Evolutionary conservation across 73 alveolate species (phyloP), one percentile per base, ranked within the genome.

Genomic region (Tetrahymena thermophila): DNA sequence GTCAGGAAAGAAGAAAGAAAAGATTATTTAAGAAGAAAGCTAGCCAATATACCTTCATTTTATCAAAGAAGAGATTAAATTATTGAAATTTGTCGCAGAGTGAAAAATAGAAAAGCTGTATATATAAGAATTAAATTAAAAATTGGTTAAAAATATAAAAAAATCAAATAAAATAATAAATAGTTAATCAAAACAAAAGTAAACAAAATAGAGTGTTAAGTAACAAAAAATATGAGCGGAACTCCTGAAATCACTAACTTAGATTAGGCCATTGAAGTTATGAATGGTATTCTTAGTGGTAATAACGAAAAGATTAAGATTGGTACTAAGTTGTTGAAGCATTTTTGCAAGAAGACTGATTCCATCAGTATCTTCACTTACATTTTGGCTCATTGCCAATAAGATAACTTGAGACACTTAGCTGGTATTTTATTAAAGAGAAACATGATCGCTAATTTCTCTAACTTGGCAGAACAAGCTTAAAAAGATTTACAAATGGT

Each of bases 341-440:
- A 55, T 25, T 95, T 55, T 56, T 85, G 95, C 17, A 95, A 95
- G 35, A 84, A 94, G n/a, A 43, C 85, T 50, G 85, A 85, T 37
- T 95, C 95, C 37, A 94, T 89, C 31, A 93, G 95, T 42, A 83
- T 93, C 55, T 95, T 95, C 40, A 94, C 97, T 50, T 85, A 50
- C 85, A 89, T 95, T 28, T 37, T 95, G 83, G 93, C 97, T 11
- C 55, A 89, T 55, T 84, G 94, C 58, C 38, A 44, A 34, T 37
- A 95, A 94, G 93, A 95, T 31, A 35, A 44, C 71, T 95, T 50
- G 16, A 95, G 97, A 95, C 94, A 89, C 23, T 95, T 89, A 31
- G 95, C 97, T 23, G 97, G 94, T 16, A 93, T 95, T 10, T 89
- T 95, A 85, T 95, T 95, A 37, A 93, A 95, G 85, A 95, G 97